Base-by-base conservation (phyloP, 805 yeast species). In the Candida coleopterorum region DNA sequence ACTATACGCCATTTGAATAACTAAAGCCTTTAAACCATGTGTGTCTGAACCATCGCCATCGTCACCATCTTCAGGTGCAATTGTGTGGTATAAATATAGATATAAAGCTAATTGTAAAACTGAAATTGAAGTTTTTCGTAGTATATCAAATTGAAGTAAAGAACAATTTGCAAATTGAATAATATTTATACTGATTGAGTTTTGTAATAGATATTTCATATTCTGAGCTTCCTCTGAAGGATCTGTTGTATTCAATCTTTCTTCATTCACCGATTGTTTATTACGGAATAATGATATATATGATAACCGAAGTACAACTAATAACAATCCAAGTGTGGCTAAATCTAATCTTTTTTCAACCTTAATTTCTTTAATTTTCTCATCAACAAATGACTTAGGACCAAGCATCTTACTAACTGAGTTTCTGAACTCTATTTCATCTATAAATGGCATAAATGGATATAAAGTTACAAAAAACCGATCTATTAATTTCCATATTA, bases 121-220 rank as follows among this genome's bases (percentile, higher is more conserved):
- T 1, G 58, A 54, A 18, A 60, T 48, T 32, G 52, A 53, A 2
- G 59, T 44, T 25, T 57, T 54, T 41, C 75, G 54, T 29, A 74
- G 46, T 20, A 77, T 40, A 31, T 70, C 71, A 53, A 78, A 78
- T 43, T 74, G 79, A 40, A 72, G 70, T 31, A 79, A 50, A 46
- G 84, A 78, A 42, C 65, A 52, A 40, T 74, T 74, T 0, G 83
- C 80, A 18, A 70, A 70, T 37, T 60, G 68, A 22, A 74, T 61
- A 11, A 58, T 61, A 16, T 68, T 68, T 26, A 64, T 54, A 12
- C 68, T 66, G 15, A 77, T 62, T 4, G 79, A 79, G 39, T 71
- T 58, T 2, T 55, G 47, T 35, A 74, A 45, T 12, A 79, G 54
- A 46, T 63, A 74, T 42, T 60, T 47, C 51, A 55, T 45, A 38